Conservation (phyloP, 306 rosid species). For the Senna tora region DNA sequence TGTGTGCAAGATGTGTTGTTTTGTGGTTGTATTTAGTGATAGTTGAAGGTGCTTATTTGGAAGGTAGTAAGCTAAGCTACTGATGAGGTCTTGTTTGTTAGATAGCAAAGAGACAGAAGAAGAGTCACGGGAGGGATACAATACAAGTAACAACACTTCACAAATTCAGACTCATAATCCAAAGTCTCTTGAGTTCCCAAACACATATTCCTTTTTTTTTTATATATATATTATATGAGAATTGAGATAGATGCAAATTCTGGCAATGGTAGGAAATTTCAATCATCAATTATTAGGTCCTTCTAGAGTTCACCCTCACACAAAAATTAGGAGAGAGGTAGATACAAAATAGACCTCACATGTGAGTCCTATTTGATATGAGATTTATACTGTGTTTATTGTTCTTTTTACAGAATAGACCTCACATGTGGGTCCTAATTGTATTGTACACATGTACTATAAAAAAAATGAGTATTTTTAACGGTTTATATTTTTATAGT, state of each 20-base stretch:
- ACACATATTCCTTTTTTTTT: constrained; percentile 30
- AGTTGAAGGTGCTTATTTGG: constrained; percentile 43
- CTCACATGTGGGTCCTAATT: no score
- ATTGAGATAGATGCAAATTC: constrained; percentile 21
- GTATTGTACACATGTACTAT: no score
- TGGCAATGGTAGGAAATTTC: not conserved
- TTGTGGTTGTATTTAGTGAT: constrained; percentile 13
- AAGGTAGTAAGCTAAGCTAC: constrained; percentile 36
- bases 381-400: no score
- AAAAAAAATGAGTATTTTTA: no score
- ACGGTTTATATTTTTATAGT: no score
- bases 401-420: no score
- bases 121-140: constrained; percentile 62
- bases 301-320: no score
- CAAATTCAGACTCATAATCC: constrained; percentile 37
- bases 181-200: constrained; percentile 22
- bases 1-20: constrained; percentile 33
- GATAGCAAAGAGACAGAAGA: constrained; percentile 33
- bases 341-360: no score
- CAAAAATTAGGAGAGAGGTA: no score
- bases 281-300: no score
- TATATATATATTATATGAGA: no score
- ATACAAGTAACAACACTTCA: constrained; percentile 23
- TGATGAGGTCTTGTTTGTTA: constrained; percentile 42
- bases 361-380: no score